These are phyloP conservation scores for Blastocystis hominis DNA, from an alignment of 352 stramenopile genomes.

Conservation along the genomic window DNA sequence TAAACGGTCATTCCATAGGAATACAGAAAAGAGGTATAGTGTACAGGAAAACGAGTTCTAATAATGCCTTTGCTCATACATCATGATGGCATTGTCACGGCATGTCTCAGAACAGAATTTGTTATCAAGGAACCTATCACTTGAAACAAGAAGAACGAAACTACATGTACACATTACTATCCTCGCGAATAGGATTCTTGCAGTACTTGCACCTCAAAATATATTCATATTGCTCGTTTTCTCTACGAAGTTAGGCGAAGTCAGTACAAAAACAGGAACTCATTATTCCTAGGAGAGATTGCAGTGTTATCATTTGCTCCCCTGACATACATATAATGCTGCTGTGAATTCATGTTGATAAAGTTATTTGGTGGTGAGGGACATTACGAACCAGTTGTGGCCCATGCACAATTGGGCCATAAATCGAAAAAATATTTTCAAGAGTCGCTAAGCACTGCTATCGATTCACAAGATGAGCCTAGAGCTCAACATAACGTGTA, in stretches of 20 bases:
- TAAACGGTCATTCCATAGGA: background rate
- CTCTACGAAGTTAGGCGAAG: background rate
- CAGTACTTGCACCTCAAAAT: background rate
- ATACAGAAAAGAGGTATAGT: background rate
- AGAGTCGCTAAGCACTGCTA: background rate
- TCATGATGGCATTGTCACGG: background rate
- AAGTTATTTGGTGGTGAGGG: background rate
- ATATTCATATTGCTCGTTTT: background rate
- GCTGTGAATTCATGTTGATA: background rate
- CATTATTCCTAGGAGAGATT: background rate
- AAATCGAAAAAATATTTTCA: background rate
- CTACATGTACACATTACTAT: background rate
- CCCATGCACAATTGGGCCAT: background rate
- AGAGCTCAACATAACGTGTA: background rate
- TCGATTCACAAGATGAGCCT: background rate
- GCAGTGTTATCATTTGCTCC: background rate
- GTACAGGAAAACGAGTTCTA: background rate
- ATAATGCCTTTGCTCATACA: background rate
- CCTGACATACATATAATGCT: background rate
- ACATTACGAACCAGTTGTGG: background rate
- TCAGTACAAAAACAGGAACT: background rate
- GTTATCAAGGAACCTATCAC: background rate
- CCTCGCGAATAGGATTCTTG: background rate
- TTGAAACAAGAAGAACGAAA: background rate
- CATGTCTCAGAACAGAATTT: background rate